phyloP scores from a whole-genome alignment of 371 early-diverging fungal species.

The Rhizopus stolonifer region DNA sequence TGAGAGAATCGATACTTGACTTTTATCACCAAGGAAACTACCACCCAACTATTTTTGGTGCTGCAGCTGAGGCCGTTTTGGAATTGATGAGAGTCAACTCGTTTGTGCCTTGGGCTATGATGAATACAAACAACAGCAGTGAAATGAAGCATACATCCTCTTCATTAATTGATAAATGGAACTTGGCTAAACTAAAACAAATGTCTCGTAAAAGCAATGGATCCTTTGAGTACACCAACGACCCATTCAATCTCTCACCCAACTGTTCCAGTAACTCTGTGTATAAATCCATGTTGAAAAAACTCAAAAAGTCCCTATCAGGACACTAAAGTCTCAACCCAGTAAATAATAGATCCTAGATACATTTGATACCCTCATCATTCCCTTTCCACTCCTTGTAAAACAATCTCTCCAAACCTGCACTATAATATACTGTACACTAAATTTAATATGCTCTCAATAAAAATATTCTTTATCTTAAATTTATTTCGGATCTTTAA shows the following conservation, averaged over 20 bases:
- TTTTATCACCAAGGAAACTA: conserved; percentile 23
- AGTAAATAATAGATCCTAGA: too few species aligned
- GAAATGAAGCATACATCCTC: conserved; percentile 2
- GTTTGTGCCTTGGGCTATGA: conserved; percentile 40
- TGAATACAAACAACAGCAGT: not conserved
- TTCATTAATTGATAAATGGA: conserved; percentile 15
- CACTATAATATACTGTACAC: too few species aligned
- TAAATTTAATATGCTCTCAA: too few species aligned
- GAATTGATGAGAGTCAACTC: conserved; percentile 52
- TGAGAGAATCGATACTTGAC: conserved; percentile 40
- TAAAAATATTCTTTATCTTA: too few species aligned
- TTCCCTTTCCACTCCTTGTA: too few species aligned
- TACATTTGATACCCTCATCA: too few species aligned
- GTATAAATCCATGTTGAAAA: conserved; percentile 1
- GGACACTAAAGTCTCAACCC: not conserved
- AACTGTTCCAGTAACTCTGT: not conserved
- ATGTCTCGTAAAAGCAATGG: conserved; percentile 17
- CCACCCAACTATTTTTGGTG: conserved; percentile 33
- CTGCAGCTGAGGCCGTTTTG: conserved; percentile 38
- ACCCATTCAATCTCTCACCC: not conserved
- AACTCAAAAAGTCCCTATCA: not conserved
- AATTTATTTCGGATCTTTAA: too few species aligned
- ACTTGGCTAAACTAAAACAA: conserved; percentile 11
- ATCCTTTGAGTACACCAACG: not conserved
- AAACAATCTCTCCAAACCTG: too few species aligned